Evolutionary conservation across 2,329 filamentous ascomycete species (phyloP).

Genomic region (Diplodia intermedia): DNA sequence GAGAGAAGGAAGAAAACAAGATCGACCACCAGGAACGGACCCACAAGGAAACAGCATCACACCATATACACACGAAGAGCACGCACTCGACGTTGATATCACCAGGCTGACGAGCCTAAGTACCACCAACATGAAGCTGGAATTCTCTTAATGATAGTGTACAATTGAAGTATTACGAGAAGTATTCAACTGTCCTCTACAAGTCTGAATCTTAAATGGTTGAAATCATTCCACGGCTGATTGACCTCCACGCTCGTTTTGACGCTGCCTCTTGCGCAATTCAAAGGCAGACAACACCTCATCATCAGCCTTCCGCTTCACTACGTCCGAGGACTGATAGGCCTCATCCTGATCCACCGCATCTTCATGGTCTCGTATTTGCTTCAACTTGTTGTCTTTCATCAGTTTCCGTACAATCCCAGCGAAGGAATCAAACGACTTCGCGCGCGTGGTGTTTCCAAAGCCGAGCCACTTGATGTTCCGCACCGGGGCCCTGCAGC

Average conservation of each 20-base stretch:
- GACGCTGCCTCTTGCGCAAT: background rate
- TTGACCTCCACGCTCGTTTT: background rate
- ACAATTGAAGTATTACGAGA: too few species aligned
- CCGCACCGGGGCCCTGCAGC: background rate
- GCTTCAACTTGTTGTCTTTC: background rate
- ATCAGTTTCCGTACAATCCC: background rate
- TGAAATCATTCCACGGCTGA: background rate
- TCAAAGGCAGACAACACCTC: background rate
- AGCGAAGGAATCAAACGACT: background rate
- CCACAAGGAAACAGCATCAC: too few species aligned
- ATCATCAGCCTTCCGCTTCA: background rate
- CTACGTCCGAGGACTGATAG: background rate
- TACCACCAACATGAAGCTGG: too few species aligned
- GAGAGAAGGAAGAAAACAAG: too few species aligned
- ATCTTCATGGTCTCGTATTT: background rate
- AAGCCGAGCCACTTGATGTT: slow-evolving; percentile 14
- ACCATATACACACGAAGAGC: too few species aligned
- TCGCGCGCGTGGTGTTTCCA: background rate
- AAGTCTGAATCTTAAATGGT: background rate
- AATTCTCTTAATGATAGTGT: too few species aligned
- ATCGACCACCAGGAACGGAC: too few species aligned
- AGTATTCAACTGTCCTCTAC: too few species aligned
- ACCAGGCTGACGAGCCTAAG: too few species aligned
- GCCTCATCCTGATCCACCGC: background rate
- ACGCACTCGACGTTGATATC: too few species aligned